Evolutionary conservation across 768 basidiomycete genomes (phyloP).

Genomic region (Phaffia australis): DNA sequence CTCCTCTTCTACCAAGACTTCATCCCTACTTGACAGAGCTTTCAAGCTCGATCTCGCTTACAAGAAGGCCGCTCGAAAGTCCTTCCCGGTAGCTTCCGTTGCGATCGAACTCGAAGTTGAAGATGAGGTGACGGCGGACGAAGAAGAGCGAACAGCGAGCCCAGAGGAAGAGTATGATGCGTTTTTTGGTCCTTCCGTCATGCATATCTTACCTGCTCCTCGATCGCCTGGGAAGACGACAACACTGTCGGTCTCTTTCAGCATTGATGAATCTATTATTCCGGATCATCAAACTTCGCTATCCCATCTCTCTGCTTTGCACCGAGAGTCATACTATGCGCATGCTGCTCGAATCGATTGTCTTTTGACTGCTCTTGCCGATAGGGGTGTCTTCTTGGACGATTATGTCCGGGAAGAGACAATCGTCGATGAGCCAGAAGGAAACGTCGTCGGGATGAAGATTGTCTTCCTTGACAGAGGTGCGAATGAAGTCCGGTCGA

Average conservation of each 20-base stretch:
- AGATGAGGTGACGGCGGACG: neutral
- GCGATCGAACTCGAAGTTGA: too few relatives aligned
- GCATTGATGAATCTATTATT: neutral
- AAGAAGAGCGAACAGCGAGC: neutral
- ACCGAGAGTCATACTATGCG: neutral
- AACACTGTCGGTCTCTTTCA: slow-evolving; percentile 10
- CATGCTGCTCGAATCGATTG: neutral
- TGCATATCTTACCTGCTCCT: slow-evolving; percentile 8
- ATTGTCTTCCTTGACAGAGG: slow-evolving; percentile 2
- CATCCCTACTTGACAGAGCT: neutral
- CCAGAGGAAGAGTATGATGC: slow-evolving; percentile 6
- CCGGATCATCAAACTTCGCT: neutral
- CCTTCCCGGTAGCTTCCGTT: neutral
- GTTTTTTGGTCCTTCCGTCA: slow-evolving; percentile 9
- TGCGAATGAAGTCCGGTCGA: neutral
- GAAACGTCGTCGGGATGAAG: neutral
- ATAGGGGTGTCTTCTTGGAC: slow-evolving; percentile 9
- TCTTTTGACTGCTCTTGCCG: slow-evolving; percentile 1
- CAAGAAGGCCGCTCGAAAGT: neutral
- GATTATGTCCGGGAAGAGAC: neutral
- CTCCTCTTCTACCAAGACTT: neutral
- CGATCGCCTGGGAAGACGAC: slow-evolving; percentile 4
- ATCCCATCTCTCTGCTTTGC: slow-evolving; percentile 1
- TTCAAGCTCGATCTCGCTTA: neutral
- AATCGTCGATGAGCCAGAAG: neutral